Percentiles rank a stretch among this genome's conserved stretches.
These are phyloP conservation scores for Fusarium falciforme DNA, from an alignment of 2,329 filamentous ascomycete species.

Conservation along the genomic window DNA sequence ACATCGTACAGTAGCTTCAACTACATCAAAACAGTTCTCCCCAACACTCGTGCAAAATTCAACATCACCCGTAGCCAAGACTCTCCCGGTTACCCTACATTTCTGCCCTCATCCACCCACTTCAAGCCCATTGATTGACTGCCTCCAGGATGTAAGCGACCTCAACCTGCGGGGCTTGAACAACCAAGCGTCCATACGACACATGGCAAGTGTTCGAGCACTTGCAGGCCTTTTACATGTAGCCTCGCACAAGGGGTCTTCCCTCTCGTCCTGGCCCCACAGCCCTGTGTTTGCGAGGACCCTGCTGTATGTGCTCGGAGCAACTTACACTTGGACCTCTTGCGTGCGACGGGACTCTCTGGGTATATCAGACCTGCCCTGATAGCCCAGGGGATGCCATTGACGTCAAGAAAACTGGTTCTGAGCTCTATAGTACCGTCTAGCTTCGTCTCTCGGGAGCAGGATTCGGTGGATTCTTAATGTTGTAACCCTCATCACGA, in stretches of 20 bases:
- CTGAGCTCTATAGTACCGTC: neutral
- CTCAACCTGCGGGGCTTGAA: constrained; percentile 20
- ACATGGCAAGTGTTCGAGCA: constrained; percentile 29
- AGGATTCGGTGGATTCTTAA: neutral
- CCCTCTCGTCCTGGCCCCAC: constrained; percentile 6
- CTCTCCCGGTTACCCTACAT: neutral
- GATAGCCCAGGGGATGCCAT: constrained; percentile 16
- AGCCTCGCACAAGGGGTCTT: constrained; percentile 29
- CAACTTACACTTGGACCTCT: constrained; percentile 2
- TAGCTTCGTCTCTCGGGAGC: neutral
- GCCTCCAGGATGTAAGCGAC: constrained; percentile 4
- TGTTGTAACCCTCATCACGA: constrained; percentile 8
- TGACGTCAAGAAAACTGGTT: neutral
- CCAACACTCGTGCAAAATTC: neutral
- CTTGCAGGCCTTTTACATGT: constrained; percentile 22
- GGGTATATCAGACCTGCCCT: constrained; percentile 7
- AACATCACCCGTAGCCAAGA: neutral
- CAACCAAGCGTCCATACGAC: constrained; percentile 24
- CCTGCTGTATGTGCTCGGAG: neutral
- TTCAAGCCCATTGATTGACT: constrained; percentile 1
- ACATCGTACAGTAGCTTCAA: neutral
- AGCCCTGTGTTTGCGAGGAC: constrained; percentile 16
- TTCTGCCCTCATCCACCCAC: constrained; percentile 1
- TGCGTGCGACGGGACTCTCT: neutral
- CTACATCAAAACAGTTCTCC: neutral